Conservation (phyloP, 2,329 filamentous ascomycete species). For the Basipetospora chlamydospora region DNA sequence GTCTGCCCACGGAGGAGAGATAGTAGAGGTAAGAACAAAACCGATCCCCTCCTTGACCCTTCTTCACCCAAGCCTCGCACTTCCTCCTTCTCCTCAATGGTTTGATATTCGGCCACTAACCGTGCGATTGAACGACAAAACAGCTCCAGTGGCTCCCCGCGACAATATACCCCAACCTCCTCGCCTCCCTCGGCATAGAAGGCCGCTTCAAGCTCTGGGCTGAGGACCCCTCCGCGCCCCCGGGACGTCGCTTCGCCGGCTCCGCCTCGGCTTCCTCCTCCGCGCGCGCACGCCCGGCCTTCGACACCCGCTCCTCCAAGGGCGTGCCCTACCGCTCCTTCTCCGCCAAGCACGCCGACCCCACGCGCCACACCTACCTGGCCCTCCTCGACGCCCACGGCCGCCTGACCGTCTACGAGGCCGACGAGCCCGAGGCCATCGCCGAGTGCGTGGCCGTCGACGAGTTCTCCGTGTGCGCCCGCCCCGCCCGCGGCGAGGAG, state of each 20-base stretch:
- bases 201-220: slow-evolving; percentile 82
- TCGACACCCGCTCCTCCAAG: slow-evolving; percentile 41
- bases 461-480: slow-evolving; percentile 56
- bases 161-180: slow-evolving; percentile 69
- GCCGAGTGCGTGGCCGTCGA: slow-evolving; percentile 63
- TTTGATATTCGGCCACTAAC: no score
- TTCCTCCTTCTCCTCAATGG: no score
- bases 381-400: slow-evolving; percentile 76
- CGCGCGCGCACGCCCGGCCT: slow-evolving; percentile 29
- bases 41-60: slow-evolving; percentile 3
- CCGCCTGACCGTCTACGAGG: slow-evolving; percentile 66
- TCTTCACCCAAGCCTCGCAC: no score
- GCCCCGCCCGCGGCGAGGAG: slow-evolving; percentile 68
- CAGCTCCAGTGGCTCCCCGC: slow-evolving; percentile 90
- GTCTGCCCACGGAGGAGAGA: slow-evolving; percentile 80
- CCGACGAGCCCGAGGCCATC: slow-evolving; percentile 69
- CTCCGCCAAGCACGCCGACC: slow-evolving; percentile 70
- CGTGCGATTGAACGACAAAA: no score
- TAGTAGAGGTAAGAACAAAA: slow-evolving; percentile 54
- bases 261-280: no score
- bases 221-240: slow-evolving; percentile 70
- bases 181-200: slow-evolving; percentile 81
- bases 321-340: slow-evolving; percentile 62
- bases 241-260: slow-evolving; percentile 73
- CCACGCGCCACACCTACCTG: slow-evolving; percentile 67